These are phyloP conservation scores for Talaromyces nanjingensis DNA, from an alignment of 495 filamentous ascomycete species.

Conservation along the genomic window DNA sequence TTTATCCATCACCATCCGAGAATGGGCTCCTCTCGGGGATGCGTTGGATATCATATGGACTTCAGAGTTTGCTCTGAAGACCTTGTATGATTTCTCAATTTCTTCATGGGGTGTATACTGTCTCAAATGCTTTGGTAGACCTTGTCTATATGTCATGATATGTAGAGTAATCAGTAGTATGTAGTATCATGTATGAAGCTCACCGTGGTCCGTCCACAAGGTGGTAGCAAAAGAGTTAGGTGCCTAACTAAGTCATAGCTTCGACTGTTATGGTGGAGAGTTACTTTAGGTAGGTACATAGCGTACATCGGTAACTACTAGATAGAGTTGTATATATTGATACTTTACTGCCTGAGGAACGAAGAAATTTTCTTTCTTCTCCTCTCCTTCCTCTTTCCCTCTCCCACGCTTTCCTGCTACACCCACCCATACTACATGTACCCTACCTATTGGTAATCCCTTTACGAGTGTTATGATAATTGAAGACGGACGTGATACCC, in stretches of 20 bases:
- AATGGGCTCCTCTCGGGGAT: not conserved
- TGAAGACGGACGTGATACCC: constrained; percentile 5
- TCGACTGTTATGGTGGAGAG: not conserved
- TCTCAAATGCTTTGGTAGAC: not conserved
- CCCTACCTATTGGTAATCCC: not conserved
- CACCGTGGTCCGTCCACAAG: not conserved
- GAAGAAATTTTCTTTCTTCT: constrained; percentile 8
- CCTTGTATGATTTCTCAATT: not conserved
- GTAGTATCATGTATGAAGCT: not conserved
- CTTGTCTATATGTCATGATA: no score
- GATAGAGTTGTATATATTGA: not conserved
- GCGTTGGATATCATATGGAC: not conserved
- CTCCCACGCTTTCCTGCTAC: constrained; percentile 1
- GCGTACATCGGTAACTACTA: no score
- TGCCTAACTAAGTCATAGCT: constrained; percentile 1
- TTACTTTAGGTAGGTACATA: not conserved
- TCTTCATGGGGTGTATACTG: not conserved
- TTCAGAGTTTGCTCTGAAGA: not conserved
- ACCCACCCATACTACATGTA: not conserved
- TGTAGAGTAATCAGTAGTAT: not conserved
- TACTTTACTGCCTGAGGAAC: constrained; percentile 5
- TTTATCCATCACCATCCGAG: not conserved
- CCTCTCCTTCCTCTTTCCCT: constrained; percentile 11
- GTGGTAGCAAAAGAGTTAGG: not conserved
- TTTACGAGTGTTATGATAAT: constrained; percentile 7